Conservation (phyloP, 2,329 filamentous ascomycete species). For the Pseudodiploospora longispora region DNA sequence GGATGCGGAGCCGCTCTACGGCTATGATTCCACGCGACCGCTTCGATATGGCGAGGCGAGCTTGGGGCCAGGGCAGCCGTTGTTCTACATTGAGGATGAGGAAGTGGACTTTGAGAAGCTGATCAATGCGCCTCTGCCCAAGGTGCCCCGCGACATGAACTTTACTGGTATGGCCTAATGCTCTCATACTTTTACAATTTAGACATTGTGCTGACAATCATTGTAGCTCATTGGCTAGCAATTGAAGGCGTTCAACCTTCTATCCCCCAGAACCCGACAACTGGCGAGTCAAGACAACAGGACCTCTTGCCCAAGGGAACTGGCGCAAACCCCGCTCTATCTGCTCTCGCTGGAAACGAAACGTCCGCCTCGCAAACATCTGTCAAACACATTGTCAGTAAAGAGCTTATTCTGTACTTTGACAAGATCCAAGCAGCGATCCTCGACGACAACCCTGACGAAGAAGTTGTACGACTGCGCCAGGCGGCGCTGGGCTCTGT, state of each 20-base stretch:
- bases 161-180: slow-evolving; percentile 62
- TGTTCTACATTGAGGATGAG: slow-evolving; percentile 97
- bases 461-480: slow-evolving; percentile 63
- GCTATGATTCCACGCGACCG: slow-evolving; percentile 86
- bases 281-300: slow-evolving; percentile 71
- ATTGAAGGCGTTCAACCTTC: slow-evolving; percentile 96
- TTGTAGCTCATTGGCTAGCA: slow-evolving; percentile 84
- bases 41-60: slow-evolving; percentile 90
- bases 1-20: slow-evolving; percentile 91
- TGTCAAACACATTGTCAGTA: slow-evolving; percentile 92
- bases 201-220: slow-evolving; percentile 5
- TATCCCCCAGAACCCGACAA: slow-evolving; percentile 91
- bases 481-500: slow-evolving; percentile 80
- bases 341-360: slow-evolving; percentile 76
- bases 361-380: slow-evolving; percentile 78
- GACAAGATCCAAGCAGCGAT: slow-evolving; percentile 88
- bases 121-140: slow-evolving; percentile 91
- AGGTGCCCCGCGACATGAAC: slow-evolving; percentile 85
- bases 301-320: slow-evolving; percentile 86
- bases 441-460: slow-evolving; percentile 78
- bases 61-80: slow-evolving; percentile 82
- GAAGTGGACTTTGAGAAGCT: slow-evolving; percentile 98
- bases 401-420: slow-evolving; percentile 94
- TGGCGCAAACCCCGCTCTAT: slow-evolving; percentile 73
- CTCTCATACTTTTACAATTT: background rate